Evolutionary conservation across 495 filamentous ascomycete species (phyloP).

Genomic region (Corynascus novoguineensis): DNA sequence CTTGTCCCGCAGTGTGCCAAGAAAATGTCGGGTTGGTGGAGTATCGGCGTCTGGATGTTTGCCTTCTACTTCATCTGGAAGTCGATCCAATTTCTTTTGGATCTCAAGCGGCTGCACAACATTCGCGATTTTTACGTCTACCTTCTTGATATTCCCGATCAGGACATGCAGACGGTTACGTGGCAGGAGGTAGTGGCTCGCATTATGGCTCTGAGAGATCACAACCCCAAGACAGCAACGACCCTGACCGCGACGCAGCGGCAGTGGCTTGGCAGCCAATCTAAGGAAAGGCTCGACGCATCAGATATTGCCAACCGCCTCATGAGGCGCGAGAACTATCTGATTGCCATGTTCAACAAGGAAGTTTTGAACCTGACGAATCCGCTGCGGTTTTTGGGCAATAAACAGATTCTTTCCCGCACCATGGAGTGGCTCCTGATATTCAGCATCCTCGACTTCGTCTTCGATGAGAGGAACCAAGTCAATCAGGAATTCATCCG

Average conservation of each 20-base stretch:
- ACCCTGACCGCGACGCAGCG: slow-evolving; percentile 49
- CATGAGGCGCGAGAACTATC: slow-evolving; percentile 94
- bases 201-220: slow-evolving; percentile 79
- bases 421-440: slow-evolving; percentile 86
- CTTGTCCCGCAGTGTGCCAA: slow-evolving; percentile 75
- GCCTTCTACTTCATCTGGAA: slow-evolving; percentile 84
- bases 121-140: slow-evolving; percentile 88
- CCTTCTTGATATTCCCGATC: slow-evolving; percentile 78
- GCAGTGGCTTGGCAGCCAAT: slow-evolving; percentile 71
- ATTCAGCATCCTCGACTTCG: slow-evolving; percentile 84
- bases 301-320: slow-evolving; percentile 95
- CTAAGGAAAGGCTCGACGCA: slow-evolving; percentile 92
- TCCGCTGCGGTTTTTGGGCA: slow-evolving; percentile 75
- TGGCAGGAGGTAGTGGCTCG: slow-evolving; percentile 93
- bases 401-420: slow-evolving; percentile 69
- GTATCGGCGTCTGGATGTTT: slow-evolving; percentile 76
- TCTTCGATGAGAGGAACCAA: slow-evolving; percentile 84
- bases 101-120: slow-evolving; percentile 65
- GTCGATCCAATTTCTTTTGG: slow-evolving; percentile 66
- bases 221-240: slow-evolving; percentile 76
- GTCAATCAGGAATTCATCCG: slow-evolving; percentile 77
- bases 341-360: slow-evolving; percentile 95
- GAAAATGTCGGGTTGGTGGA: slow-evolving; percentile 77
- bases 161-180: slow-evolving; percentile 91
- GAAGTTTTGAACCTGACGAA: slow-evolving; percentile 83